Evolutionary conservation across 1,284 basidiomycete genomes (phyloP).

Genomic region (Farysia itapuensis): DNA sequence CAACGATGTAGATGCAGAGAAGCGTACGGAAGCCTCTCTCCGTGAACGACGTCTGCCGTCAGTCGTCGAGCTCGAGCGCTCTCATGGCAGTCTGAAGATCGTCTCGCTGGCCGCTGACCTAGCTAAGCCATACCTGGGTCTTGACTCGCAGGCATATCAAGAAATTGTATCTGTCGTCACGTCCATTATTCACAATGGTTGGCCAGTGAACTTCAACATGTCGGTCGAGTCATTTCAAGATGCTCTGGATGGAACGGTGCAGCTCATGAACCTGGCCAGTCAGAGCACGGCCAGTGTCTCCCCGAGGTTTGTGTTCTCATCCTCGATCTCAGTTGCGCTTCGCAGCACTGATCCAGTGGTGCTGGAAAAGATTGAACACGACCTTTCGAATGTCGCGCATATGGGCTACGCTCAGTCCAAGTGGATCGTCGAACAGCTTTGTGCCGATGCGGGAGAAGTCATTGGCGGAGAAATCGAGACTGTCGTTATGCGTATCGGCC

Average conservation of each 20-base stretch:
- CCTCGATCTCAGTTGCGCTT: conserved; percentile 64
- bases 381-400: conserved; percentile 61
- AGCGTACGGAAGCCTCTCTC: conserved; percentile 18
- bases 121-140: conserved; percentile 7
- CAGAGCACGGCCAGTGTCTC: conserved; percentile 61
- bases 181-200: conserved; percentile 40
- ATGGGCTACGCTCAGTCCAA: conserved; percentile 68
- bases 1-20: conserved; percentile 18
- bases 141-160: conserved; percentile 10
- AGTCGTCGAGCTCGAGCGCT: not conserved
- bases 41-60: conserved; percentile 7
- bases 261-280: conserved; percentile 66
- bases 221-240: conserved; percentile 25
- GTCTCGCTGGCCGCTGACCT: conserved; percentile 18
- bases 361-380: conserved; percentile 61
- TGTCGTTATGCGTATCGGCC: conserved; percentile 61
- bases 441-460: conserved; percentile 61
- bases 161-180: conserved; percentile 8
- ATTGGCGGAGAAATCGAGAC: conserved; percentile 22
- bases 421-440: conserved; percentile 68
- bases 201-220: conserved; percentile 47
- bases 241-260: conserved; percentile 64
- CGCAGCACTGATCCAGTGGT: conserved; percentile 57
- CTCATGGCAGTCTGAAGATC: not conserved
- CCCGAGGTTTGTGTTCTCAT: conserved; percentile 67